Evolutionary conservation across 202 grass and related monocot genomes (phyloP), one percentile per base, ranked within the genome.

Genomic region (Musa balbisiana): DNA sequence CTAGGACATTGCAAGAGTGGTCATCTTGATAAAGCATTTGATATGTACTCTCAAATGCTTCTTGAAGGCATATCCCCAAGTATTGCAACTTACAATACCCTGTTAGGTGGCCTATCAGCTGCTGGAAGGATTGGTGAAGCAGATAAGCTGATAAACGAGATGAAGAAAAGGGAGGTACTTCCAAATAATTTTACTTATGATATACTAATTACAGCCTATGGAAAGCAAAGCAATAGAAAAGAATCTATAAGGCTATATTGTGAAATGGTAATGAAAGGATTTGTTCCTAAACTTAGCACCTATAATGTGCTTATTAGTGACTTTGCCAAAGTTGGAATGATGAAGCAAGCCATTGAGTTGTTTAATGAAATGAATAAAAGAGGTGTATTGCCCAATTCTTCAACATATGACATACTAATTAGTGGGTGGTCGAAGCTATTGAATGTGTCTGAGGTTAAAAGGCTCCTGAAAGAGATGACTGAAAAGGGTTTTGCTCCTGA

Each of bases 211-310:
- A 82, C 88, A 62, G 93, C 86, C 56, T 77, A 89, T 74, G 93
- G 82, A 59, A 97, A 93, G 64, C 84, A 87, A 86, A 80, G 81
- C 71, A 85, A 93, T 63, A 93, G 89, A 82, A 69, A 83, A 15
- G 90, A 97, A 82, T 79, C 86, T 76, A 60, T 91, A 67, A 89
- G 83, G 71, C 27, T 93, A 71, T 97, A 97, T 80, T 93, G 90
- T 74, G 90, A 97, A 78, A 97, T 89, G 93, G 86, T 93, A 25
- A 74, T 66, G n/a, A 91, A 83, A 85, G 93, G 88, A 1, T 97
- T 93, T 86, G 21, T 87, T 84, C 93, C 93, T n/a, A 97, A 97
- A 87, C 75, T 87, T 72, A 91, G 93, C 87, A 91, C 90, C 1
- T 97, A 92, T 59, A 97, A 97, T 89, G 83, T 85, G 52, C 82